Percentiles rank a stretch among this genome's conserved stretches.
Conservation (phyloP, 495 filamentous ascomycete species). For the Penicillium cataractarum region DNA sequence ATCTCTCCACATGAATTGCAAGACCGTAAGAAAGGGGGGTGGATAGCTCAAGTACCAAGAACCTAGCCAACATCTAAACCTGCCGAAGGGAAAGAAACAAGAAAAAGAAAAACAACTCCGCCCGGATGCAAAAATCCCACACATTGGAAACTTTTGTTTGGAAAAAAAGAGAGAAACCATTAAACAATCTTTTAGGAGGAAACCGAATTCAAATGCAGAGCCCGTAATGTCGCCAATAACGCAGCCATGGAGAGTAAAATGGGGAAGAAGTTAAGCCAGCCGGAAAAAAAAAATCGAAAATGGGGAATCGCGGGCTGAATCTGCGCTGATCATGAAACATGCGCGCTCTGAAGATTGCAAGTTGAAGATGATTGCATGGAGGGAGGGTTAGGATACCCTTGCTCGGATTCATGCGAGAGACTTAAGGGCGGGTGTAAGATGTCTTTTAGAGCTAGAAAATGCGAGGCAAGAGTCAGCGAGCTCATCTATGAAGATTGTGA, state of each 20-base stretch:
- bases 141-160: conserved; percentile 23
- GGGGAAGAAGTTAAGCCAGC: background rate
- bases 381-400: conserved; percentile 11
- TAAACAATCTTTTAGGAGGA: conserved; percentile 12
- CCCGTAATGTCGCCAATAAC: conserved; percentile 9
- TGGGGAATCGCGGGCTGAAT: background rate
- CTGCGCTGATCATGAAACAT: conserved; percentile 1
- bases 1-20: conserved; percentile 6
- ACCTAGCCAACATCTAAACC: conserved; percentile 3
- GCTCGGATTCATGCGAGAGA: conserved; percentile 12
- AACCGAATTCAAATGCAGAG: conserved; percentile 25
- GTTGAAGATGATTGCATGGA: conserved; percentile 1
- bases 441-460: background rate
- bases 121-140: conserved; percentile 24
- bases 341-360: background rate
- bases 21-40: conserved; percentile 1
- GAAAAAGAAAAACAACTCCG: conserved; percentile 20
- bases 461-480: background rate
- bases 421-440: conserved; percentile 2
- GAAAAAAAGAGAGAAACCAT: background rate
- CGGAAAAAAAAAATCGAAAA: conserved; percentile 7
- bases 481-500: background rate
- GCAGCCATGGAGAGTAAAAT: conserved; percentile 9
- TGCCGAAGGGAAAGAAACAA: conserved; percentile 4
- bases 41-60: background rate